Conservation (phyloP, 768 basidiomycete species). For the Coprinopsis sp. region DNA sequence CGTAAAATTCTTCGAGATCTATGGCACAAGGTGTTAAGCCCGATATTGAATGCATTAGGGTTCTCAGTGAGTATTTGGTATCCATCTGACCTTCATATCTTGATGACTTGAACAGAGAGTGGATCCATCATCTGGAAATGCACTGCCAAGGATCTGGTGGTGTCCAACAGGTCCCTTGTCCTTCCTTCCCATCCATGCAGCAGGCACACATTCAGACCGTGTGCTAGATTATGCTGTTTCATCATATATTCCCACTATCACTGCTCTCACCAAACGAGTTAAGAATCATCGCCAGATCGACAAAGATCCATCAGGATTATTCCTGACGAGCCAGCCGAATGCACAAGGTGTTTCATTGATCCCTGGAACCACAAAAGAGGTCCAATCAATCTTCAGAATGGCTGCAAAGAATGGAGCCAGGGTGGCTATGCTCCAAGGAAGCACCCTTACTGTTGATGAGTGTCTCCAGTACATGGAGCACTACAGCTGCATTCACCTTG, state of each 20-base stretch:
- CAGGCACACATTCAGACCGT: too few species aligned
- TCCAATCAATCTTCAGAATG: background rate
- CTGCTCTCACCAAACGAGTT: slow-evolving; percentile 8
- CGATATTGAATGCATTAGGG: too few species aligned
- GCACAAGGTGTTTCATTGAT: slow-evolving; percentile 5
- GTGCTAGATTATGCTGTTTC: slow-evolving; percentile 16
- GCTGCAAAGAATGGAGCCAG: background rate
- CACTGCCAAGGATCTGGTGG: slow-evolving; percentile 10
- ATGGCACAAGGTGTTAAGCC: too few species aligned
- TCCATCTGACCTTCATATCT: background rate
- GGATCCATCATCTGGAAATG: background rate
- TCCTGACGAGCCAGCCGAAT: slow-evolving; percentile 14
- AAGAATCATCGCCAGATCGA: background rate
- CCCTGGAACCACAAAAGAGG: slow-evolving; percentile 13
- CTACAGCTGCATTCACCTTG: slow-evolving; percentile 25
- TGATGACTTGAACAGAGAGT: background rate
- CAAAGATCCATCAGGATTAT: slow-evolving; percentile 1
- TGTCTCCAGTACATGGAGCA: slow-evolving; percentile 11
- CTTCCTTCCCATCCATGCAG: slow-evolving; percentile 13
- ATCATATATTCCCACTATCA: slow-evolving; percentile 17
- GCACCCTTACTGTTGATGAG: background rate
- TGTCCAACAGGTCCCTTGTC: slow-evolving; percentile 9
- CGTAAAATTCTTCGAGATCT: too few species aligned
- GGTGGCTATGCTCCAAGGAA: background rate
- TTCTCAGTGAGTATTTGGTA: background rate